Evolutionary conservation across 176 grass and related monocot species (phyloP), one percentile per base, ranked within the genome.

Genomic region (Melocanna baccifera): DNA sequence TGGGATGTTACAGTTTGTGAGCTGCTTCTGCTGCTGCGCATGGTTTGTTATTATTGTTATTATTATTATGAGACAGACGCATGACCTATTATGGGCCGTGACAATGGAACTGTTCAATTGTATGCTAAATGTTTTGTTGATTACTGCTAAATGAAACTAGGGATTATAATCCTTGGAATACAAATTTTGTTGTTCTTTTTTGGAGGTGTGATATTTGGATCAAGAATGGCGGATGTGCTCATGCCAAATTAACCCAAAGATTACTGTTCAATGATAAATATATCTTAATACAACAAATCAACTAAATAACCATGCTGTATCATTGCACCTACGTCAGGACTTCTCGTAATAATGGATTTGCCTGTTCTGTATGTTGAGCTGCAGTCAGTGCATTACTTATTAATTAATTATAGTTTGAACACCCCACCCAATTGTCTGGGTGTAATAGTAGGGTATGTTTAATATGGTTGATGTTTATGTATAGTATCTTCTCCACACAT

Each of bases 351-450:
- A 58, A 76, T 25, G 52, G 20, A 45, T 57, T 70, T 52, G 6
- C 40, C 1, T 12, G 22, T 45, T n/a, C 53, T 70, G 1, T 45
- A 45, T 45, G 67, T 36, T 70, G 41, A 45, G 32, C 67, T 76
- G 51, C 48, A 23, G 10, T 67, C 57, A 15, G 23, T 53, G 45
- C n/a, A 53, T 68, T 9, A 40, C 45, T 58, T 16, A 81, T 47
- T 53, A 52, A 76, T 32, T 56, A 58, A 40, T 40, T 75, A 76
- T 76, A 25, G 56, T 22, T 39, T 76, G 52, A 81, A 67, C 12
- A 23, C 63, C 34, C 63, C 46, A 67, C 53, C 22, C 30, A 53
- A 68, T 68, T 48, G 47, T 68, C 19, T 79, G 26, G 3, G 28
- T 13, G 10, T 66, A 23, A 12, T 22, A 23, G 18, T 37, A 50